Evolutionary conservation across 1,139 yeast genomes (phyloP).

Genomic region (Yamadazyma oceani): DNA sequence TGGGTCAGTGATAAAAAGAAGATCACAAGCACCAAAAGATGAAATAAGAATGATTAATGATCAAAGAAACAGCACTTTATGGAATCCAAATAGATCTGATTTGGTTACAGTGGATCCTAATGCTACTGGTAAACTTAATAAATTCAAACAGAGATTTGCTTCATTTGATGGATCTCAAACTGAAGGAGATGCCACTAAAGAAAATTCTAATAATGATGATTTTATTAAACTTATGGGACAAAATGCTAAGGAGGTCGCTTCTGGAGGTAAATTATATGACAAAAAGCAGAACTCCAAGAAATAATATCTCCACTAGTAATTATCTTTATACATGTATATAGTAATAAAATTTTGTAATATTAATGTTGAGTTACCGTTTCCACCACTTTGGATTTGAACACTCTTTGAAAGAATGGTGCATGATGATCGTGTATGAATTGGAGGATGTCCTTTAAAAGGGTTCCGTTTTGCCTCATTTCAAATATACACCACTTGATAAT

Average conservation of each 20-base stretch:
- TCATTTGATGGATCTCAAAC: conserved; percentile 36
- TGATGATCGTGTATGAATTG: conserved; percentile 1
- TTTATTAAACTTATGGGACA: conserved; percentile 64
- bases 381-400: neutral
- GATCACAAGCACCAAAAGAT: conserved; percentile 85
- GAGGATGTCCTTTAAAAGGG: conserved; percentile 24
- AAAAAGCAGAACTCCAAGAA: conserved; percentile 43
- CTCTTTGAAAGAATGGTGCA: neutral
- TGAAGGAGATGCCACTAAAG: conserved; percentile 14
- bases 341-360: too few relatives aligned
- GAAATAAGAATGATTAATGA: conserved; percentile 86
- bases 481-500: conserved; percentile 32
- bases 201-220: conserved; percentile 37
- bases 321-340: conserved; percentile 18
- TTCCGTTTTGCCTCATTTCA: conserved; percentile 34
- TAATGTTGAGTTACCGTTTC: too few relatives aligned
- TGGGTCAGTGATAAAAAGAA: conserved; percentile 82
- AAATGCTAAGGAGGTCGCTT: conserved; percentile 59
- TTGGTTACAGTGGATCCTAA: conserved; percentile 72
- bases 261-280: conserved; percentile 61
- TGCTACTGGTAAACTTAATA: conserved; percentile 82
- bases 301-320: conserved; percentile 8
- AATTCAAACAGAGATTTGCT: conserved; percentile 76
- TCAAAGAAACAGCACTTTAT: conserved; percentile 78
- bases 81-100: conserved; percentile 88